Evolutionary conservation across 345 rosid genomes (phyloP), one percentile per base, ranked within the genome.

Genomic region (Theobroma cacao): DNA sequence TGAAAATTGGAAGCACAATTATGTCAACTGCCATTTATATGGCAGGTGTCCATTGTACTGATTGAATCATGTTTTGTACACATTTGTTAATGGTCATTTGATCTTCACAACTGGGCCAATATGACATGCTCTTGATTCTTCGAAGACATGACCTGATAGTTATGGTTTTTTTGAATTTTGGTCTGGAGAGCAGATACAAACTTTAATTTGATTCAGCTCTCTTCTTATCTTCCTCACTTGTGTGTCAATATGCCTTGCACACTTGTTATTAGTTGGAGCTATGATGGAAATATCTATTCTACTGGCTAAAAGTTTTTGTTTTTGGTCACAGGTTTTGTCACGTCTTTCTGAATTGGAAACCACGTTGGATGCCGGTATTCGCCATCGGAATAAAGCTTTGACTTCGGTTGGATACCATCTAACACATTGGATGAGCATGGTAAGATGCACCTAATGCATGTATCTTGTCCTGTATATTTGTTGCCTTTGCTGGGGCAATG

Each of bases 301-400:
- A 61, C 47, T 68, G 43, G 50, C 68, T 77, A 58, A 80, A 76
- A 72, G 62, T 76, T 78, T 50, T 67, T 56, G 68, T 33, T 83
- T 64, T 78, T 84, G 79, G 55, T 78, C 81, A 33, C 80, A 95
- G 99, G 98, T 93, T 75, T 78, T 88, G 63, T 88, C 94, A 68
- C 96, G 89, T 55, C 97, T 95, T 79, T 93, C 98, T 81, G 99
- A 95, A 80, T 80, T 93, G 85, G 99, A 95, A 85, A 87, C 93
- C 86, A 95, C 99, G 41, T 85, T 93, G 84, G 92, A 91, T 88
- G 94, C 94, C 66, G 99, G 99, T 22, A 88, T 83, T 82, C 92
- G 89, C 81, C 98, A 92, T 73, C 90, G 93, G 77, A 91, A 95
- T 82, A 82, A 69, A 74, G 94, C 90, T 81, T 95, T 93, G 81